Evolutionary conservation across 768 basidiomycete genomes (phyloP).

Genomic region (Mycena leptocephala): DNA sequence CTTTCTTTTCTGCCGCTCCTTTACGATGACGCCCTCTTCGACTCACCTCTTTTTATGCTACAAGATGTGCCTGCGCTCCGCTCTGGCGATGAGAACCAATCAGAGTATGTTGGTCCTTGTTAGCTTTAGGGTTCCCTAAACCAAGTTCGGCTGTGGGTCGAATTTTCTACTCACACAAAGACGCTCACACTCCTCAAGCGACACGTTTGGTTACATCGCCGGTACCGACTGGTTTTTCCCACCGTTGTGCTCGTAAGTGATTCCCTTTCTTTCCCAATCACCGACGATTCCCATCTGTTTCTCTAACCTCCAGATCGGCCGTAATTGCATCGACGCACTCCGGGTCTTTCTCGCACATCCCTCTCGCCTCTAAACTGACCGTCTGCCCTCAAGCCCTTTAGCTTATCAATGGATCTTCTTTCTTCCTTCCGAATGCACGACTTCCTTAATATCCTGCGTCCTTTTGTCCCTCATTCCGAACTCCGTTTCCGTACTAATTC

Average conservation of each 20-base stretch:
- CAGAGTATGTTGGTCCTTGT: background rate
- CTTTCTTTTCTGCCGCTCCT: background rate
- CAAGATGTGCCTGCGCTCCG: background rate
- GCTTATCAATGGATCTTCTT: background rate
- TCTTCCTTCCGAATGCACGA: background rate
- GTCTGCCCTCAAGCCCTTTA: background rate
- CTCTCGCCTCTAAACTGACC: no score
- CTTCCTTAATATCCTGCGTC: background rate
- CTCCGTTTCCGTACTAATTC: background rate
- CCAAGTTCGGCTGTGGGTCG: background rate
- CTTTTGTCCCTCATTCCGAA: background rate
- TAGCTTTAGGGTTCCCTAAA: background rate
- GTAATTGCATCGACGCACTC: no score
- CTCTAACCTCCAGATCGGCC: no score
- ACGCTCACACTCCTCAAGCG: background rate
- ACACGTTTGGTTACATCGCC: no score
- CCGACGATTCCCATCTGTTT: no score
- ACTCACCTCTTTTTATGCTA: background rate
- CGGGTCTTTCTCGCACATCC: no score
- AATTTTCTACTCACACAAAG: background rate
- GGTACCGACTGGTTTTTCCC: no score
- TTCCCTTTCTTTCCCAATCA: no score
- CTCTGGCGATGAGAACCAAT: background rate
- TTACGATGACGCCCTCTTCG: background rate
- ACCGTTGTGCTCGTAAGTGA: no score